A percentile compares a stretch with the other conserved stretches of the same genome.
Conservation (phyloP, 371 early-diverging fungal genomes). For the Conidiobolus incongruus region DNA sequence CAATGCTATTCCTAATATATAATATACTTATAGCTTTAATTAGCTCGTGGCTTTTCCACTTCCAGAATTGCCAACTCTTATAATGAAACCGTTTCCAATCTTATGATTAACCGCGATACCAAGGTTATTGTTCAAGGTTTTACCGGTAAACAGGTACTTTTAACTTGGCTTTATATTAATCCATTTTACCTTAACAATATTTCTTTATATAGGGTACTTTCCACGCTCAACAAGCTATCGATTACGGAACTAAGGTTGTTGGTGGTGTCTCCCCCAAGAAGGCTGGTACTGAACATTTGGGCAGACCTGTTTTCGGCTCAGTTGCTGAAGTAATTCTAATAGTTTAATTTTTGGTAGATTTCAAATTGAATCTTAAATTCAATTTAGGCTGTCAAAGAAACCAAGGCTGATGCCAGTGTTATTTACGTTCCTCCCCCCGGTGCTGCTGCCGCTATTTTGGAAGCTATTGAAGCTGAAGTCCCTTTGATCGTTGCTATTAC, state of each 20-base stretch:
- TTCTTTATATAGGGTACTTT: slow-evolving; percentile 71
- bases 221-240: slow-evolving; percentile 94
- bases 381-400: slow-evolving; percentile 47
- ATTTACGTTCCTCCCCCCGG: slow-evolving; percentile 96
- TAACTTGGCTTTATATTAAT: background rate
- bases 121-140: slow-evolving; percentile 96
- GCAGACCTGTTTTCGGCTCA: slow-evolving; percentile 84
- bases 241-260: slow-evolving; percentile 95
- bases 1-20: no score
- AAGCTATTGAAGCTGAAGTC: slow-evolving; percentile 92
- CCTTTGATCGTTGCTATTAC: slow-evolving; percentile 93
- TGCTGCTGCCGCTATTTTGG: slow-evolving; percentile 88
- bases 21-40: slow-evolving; percentile 5
- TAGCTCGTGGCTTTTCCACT: slow-evolving; percentile 19
- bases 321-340: slow-evolving; percentile 50
- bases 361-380: background rate
- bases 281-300: slow-evolving; percentile 85
- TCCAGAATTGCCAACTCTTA: slow-evolving; percentile 19
- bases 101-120: slow-evolving; percentile 81
- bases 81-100: slow-evolving; percentile 73
- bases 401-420: slow-evolving; percentile 88
- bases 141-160: slow-evolving; percentile 90
- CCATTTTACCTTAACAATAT: slow-evolving; percentile 1
- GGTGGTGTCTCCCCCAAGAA: slow-evolving; percentile 96
- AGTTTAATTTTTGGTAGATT: background rate